Evolutionary conservation across 2,329 filamentous ascomycete species (phyloP), one percentile per base, ranked within the genome.

Genomic region (Sphaerostilbella broomeana): DNA sequence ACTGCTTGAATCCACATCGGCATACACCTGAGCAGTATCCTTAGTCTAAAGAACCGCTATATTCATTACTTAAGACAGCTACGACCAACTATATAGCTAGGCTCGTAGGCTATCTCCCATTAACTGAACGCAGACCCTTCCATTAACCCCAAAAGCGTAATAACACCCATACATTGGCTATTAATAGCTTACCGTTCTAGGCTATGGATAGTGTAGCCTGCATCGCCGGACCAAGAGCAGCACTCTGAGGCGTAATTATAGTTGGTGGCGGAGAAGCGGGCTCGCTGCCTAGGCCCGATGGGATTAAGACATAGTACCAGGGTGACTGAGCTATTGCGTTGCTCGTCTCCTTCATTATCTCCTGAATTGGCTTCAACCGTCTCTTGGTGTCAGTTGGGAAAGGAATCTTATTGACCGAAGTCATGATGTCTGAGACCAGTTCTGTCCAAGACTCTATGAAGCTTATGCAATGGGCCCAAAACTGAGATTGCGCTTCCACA

Each of bases 241-340:
- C 89, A 51, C 86, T 92, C 46, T 95, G 75, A 6, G 90, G 89
- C 1, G 89, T 95, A 53, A 92, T 87, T 7, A 89, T 87, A 25
- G 67, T 55, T 38, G 57, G 11, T 24, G 30, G 11, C 45, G 56
- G 40, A 47, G 49, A 37, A 9, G 40, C 26, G 12, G 30, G 35
- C 8, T n/a, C 21, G 11, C 19, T 13, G n/a, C 40, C 40, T 6
- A 19, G 19, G 5, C 40, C 40, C 9, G 33, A 34, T n/a, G 42
- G 51, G 16, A 40, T 52, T 38, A 63, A 43, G 27, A 71, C 62
- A 38, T 73, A 68, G 6, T 67, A 61, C 75, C 75, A 79, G 0
- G 75, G 75, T 0, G 75, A 79, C 18, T 68, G 62, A 33, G 68
- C 74, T 48, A 94, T 92, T 32, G 83, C 67, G 39, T 78, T 76